Base-by-base conservation (phyloP, 2,329 filamentous ascomycete species). In the Davidsoniella eucalypti region DNA sequence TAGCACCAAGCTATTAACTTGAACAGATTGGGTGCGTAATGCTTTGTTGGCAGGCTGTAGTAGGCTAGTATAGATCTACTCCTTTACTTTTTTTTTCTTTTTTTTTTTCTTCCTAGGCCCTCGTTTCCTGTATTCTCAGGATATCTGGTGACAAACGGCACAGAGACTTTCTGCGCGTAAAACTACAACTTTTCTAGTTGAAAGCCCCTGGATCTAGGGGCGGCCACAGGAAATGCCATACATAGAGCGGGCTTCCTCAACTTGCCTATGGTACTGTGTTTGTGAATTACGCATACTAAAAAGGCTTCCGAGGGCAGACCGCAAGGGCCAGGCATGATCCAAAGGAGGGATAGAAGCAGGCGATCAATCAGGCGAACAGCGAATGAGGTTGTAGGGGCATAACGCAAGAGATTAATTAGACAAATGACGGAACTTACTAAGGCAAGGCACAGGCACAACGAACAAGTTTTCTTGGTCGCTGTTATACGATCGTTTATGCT, bases 291-390 rank as follows among this genome's bases (percentile, higher is more conserved):
- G 14, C 26, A 33, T 21, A 21, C 41, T 23, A 25, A n/a, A n/a
- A 44, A 23, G 26, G 41, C 41, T 25, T 18, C 18, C 14, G 17
- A 14, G 36, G 8, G 5, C 16, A 17, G 25, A 2, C 5, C 17
- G 44, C 33, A 47, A 47, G 44, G 44, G 25, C 44, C 44, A 47
- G 29, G 33, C 44, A 18, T 47, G 18, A 36, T n/a, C 10, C n/a
- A 21, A 16, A 18, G 3, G 29, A 6, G 29, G 17, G 29, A 47
- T 23, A 4, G 21, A 21, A 44, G 41, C 41, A 41, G 14, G 39
- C n/a, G n/a, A 25, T 18, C 41, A 44, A 44, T 25, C 26, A 16
- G 44, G 29, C 33, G 38, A n/a, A 45, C 16, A 36, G 29, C 16
- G 29, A 38, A 21, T 4, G 36, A 37, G 17, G 17, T 17, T 41